phyloP scores from a whole-genome alignment of 768 basidiomycete genomes.

The Macrolepiota dolichaula region DNA sequence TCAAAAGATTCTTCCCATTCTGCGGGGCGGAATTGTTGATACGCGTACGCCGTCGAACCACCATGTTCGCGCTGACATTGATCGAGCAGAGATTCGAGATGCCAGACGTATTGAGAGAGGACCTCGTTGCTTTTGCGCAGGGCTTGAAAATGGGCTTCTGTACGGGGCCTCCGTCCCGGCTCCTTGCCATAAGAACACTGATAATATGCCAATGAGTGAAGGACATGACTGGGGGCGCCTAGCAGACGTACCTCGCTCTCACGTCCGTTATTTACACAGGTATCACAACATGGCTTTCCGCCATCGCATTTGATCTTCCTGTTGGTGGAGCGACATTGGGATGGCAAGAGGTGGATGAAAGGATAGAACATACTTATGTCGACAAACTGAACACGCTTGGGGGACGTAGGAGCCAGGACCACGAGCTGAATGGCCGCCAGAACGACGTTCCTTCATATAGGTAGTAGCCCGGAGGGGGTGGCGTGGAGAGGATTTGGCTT shows the following conservation, averaged over 20 bases:
- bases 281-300: constrained; percentile 37
- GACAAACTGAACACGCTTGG: constrained; percentile 36
- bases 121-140: constrained; percentile 38
- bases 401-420: constrained; percentile 34
- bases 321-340: neutral
- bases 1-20: constrained; percentile 16
- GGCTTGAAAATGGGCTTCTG: constrained; percentile 43
- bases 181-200: constrained; percentile 45
- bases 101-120: constrained; percentile 34
- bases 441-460: constrained; percentile 4
- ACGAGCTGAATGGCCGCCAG: constrained; percentile 19
- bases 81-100: constrained; percentile 41
- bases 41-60: constrained; percentile 23
- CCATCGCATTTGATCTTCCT: constrained; percentile 50
- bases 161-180: constrained; percentile 36
- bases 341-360: neutral
- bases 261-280: constrained; percentile 35
- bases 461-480: neutral
- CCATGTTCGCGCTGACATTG: constrained; percentile 36
- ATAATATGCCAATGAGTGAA: neutral
- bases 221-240: neutral
- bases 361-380: constrained; percentile 28
- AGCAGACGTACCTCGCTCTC: constrained; percentile 31
- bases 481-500: neutral
- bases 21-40: constrained; percentile 27